Evolutionary conservation across 2,329 filamentous ascomycete species (phyloP).

Genomic region (Incumbomyces lentus): DNA sequence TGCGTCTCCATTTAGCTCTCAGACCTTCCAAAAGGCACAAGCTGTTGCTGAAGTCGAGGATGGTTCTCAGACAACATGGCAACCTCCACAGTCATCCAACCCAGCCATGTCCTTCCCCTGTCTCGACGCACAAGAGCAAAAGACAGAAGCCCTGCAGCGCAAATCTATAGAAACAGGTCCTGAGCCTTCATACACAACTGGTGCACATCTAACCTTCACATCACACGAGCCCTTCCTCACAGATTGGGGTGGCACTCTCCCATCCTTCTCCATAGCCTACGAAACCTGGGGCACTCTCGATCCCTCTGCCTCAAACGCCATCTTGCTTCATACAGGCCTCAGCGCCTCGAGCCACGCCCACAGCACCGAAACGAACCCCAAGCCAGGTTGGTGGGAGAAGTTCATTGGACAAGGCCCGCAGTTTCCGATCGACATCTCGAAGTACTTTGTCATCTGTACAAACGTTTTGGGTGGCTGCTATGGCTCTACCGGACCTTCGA

Average conservation of each 20-base stretch:
- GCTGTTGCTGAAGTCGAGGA: constrained; percentile 17
- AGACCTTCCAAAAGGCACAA: constrained; percentile 6
- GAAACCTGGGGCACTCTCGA: constrained; percentile 86
- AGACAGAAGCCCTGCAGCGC: constrained; percentile 56
- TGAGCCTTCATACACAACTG: constrained; percentile 88
- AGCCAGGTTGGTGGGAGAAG: constrained; percentile 96
- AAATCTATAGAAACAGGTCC: constrained; percentile 64
- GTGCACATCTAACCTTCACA: constrained; percentile 68
- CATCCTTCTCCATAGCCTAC: constrained; percentile 81
- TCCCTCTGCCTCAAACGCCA: constrained; percentile 70
- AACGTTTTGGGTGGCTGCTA: constrained; percentile 96
- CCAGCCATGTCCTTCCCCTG: constrained; percentile 84
- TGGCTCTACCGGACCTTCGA: constrained; percentile 83
- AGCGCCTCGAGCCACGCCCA: constrained; percentile 96
- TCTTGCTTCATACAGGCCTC: constrained; percentile 84
- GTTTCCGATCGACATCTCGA: constrained; percentile 70
- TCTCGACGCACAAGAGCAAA: constrained; percentile 70
- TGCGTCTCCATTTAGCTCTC: neutral
- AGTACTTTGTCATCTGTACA: constrained; percentile 89
- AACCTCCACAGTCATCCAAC: constrained; percentile 47
- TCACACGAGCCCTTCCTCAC: constrained; percentile 66
- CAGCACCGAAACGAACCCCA: constrained; percentile 74
- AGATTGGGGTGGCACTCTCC: constrained; percentile 91
- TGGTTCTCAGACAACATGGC: constrained; percentile 17
- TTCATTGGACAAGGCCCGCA: constrained; percentile 76